Evolutionary conservation across 2,329 filamentous ascomycete genomes (phyloP).

Genomic region (Colletotrichum sublineola): DNA sequence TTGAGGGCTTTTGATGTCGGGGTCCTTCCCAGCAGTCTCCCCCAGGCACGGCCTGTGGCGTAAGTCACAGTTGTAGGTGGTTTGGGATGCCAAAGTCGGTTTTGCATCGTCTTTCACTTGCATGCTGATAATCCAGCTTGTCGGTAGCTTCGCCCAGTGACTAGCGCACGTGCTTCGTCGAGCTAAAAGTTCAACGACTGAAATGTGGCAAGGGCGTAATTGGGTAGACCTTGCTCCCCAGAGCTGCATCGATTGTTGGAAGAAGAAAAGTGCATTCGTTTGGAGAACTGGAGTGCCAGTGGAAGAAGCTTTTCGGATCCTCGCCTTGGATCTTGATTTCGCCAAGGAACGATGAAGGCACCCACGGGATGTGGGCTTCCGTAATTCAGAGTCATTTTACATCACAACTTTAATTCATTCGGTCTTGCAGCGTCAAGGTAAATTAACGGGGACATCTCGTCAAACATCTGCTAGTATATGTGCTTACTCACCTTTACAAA

Average conservation of each 20-base stretch:
- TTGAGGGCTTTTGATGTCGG: background rate
- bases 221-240: background rate
- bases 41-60: background rate
- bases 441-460: background rate
- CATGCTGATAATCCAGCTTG: conserved; percentile 6
- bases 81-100: background rate
- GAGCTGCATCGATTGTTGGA: background rate
- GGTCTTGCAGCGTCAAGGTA: too few relatives aligned
- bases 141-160: conserved; percentile 4
- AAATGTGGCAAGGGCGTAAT: background rate
- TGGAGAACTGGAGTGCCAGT: background rate
- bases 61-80: background rate
- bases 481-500: background rate
- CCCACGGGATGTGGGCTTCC: background rate
- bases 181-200: background rate
- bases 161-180: conserved; percentile 1
- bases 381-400: background rate
- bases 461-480: background rate
- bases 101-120: background rate
- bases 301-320: background rate
- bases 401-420: background rate
- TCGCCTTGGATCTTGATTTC: conserved; percentile 1
- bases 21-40: too few relatives aligned
- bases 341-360: background rate
- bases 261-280: background rate